Evolutionary conservation across 306 rosid species (phyloP).

Genomic region (Abrus precatorius): DNA sequence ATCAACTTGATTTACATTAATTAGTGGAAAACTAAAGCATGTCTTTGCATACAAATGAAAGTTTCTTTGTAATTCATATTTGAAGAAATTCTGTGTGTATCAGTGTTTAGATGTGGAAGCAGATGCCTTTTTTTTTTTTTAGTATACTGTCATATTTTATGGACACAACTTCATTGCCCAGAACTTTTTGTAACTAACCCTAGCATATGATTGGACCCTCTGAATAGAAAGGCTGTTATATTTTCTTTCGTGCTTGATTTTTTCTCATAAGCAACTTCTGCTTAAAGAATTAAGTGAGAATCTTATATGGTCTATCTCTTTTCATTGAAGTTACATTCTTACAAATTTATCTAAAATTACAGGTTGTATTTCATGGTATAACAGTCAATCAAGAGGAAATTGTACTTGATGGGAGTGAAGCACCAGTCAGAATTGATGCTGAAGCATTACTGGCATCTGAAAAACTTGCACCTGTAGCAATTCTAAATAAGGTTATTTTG

Average conservation of each 20-base stretch:
- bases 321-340: conserved; percentile 28
- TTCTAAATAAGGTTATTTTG: conserved; percentile 79
- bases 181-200: neutral
- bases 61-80: neutral
- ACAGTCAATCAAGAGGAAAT: conserved; percentile 72
- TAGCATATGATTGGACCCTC: conserved; percentile 15
- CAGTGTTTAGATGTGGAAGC: neutral
- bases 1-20: too few relatives aligned
- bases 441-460: conserved; percentile 86
- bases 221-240: neutral
- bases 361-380: conserved; percentile 90
- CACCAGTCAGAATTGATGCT: conserved; percentile 83
- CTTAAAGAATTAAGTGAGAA: conserved; percentile 13
- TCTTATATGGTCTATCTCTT: conserved; percentile 14
- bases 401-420: conserved; percentile 97
- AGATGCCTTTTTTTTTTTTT: neutral
- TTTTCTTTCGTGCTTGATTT: conserved; percentile 10
- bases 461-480: conserved; percentile 85
- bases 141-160: neutral
- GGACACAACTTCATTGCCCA: neutral
- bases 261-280: conserved; percentile 23
- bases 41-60: neutral
- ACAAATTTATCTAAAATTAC: conserved; percentile 46
- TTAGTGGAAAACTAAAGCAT: neutral
- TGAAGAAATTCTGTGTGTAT: neutral